Evolutionary conservation across 2,329 filamentous ascomycete species (phyloP).

Genomic region (Corniculantispora saksenae): DNA sequence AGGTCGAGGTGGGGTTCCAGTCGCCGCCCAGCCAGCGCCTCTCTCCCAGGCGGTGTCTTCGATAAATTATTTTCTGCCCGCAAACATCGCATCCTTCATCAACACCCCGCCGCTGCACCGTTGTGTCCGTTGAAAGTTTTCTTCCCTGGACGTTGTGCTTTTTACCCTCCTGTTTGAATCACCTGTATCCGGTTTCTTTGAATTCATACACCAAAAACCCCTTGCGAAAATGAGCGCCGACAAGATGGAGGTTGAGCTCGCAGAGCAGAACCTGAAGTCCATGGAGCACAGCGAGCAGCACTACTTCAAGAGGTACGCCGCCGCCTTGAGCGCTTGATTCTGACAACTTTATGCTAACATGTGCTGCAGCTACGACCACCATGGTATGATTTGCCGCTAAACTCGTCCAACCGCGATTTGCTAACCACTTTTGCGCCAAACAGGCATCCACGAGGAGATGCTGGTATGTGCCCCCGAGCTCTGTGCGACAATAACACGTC

Average conservation of each 20-base stretch:
- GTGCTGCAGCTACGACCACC: conserved; percentile 83
- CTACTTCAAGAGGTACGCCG: conserved; percentile 90
- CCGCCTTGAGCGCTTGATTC: conserved; percentile 22
- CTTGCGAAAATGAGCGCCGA: conserved; percentile 47
- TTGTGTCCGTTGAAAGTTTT: conserved; percentile 12
- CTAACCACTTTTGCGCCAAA: conserved; percentile 21
- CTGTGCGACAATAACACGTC: conserved; percentile 14
- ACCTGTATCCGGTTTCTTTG: neutral
- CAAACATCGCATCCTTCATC: conserved; percentile 21
- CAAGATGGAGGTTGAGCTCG: conserved; percentile 60
- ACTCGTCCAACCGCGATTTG: conserved; percentile 14
- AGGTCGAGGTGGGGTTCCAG: conserved; percentile 13
- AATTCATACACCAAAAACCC: neutral
- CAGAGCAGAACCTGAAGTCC: conserved; percentile 64
- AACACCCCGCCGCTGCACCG: conserved; percentile 10
- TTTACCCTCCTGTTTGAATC: neutral
- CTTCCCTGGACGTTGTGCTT: neutral
- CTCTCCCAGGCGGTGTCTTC: conserved; percentile 32
- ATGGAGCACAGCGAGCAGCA: conserved; percentile 96
- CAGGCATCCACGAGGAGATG: conserved; percentile 98
- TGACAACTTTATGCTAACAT: conserved; percentile 35
- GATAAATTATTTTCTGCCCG: conserved; percentile 34
- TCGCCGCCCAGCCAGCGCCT: conserved; percentile 14
- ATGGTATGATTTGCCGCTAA: conserved; percentile 61
- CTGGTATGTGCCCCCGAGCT: conserved; percentile 65